Evolutionary conservation across 2,329 filamentous ascomycete species (phyloP), one percentile per base, ranked within the genome.

Genomic region (Colletotrichum sp.): DNA sequence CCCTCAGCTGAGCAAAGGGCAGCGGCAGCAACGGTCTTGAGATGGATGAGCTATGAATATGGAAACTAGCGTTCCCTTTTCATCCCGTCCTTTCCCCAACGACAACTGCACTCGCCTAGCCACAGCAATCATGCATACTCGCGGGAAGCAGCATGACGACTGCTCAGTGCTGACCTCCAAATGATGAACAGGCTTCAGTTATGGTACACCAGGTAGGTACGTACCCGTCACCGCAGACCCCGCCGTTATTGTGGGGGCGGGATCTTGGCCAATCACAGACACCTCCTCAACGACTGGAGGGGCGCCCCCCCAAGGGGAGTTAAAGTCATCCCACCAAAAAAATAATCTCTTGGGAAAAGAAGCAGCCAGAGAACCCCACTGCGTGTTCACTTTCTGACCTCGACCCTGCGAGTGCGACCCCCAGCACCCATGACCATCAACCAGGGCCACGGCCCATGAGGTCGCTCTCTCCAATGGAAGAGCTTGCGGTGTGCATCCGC

Each of bases 241-340:
- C 25, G 57, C 69, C 63, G 55, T 75, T 71, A 27, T 22, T 27
- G 55, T 61, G 64, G 69, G 25, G 39, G 39, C 30, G 12, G 19
- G 15, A 39, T 52, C 27, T 72, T 27, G 59, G 15, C 64, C 68
- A 75, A 75, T 71, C 48, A 61, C 19, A 12, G 19, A 19, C n/a
- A 28, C 28, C 32, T 64, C n/a, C 70, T 64, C 74, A 74, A 74
- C 74, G 71, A 76, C 74, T n/a, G 30, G 32, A 64, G 48, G 63
- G 61, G 32, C 25, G 36, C 12, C 25, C 19, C 34, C 55, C 60
- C 67, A 61, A 61, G 52, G 39, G 66, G 32, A 64, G 65, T 57
- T 28, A 64, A 72, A 32, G 71, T 55, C 74, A 76, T 76, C 74
- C 74, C 74, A 74, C 71, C 71, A 69, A 75, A 68, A 76, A 60